Conservation (phyloP, 1,139 yeast species). For the Pichia sp. region DNA sequence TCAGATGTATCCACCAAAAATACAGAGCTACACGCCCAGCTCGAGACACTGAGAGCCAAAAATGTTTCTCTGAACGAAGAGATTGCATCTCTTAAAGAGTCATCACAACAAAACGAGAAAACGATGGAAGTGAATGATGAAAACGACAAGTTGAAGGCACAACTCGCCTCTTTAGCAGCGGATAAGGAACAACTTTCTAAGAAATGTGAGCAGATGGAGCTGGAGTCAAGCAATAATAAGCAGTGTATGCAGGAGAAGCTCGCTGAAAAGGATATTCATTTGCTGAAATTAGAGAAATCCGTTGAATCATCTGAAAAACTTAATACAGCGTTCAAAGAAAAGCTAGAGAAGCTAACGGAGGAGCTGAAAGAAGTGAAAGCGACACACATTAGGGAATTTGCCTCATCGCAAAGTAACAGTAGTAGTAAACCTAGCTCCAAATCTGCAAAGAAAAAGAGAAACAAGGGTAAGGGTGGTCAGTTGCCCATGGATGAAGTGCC, state of each 20-base stretch:
- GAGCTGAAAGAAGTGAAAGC: slow-evolving; percentile 8
- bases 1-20: slow-evolving; percentile 3
- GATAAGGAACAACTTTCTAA: too few species aligned
- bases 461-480: too few species aligned
- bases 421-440: too few species aligned
- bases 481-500: slow-evolving; percentile 3
- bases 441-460: too few species aligned
- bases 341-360: slow-evolving; percentile 16
- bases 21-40: background rate
- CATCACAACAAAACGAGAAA: slow-evolving; percentile 2
- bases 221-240: too few species aligned
- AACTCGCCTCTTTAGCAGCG: background rate
- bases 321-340: slow-evolving; percentile 21
- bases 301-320: slow-evolving; percentile 19
- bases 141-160: background rate
- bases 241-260: background rate
- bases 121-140: background rate
- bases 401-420: background rate
- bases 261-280: background rate
- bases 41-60: background rate
- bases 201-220: too few species aligned
- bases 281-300: slow-evolving; percentile 17
- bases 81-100: slow-evolving; percentile 3
- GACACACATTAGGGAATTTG: slow-evolving; percentile 10
- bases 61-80: background rate